These are phyloP conservation scores for Termitomyces sp. DNA, from an alignment of 768 basidiomycete species.

Conservation along the genomic window DNA sequence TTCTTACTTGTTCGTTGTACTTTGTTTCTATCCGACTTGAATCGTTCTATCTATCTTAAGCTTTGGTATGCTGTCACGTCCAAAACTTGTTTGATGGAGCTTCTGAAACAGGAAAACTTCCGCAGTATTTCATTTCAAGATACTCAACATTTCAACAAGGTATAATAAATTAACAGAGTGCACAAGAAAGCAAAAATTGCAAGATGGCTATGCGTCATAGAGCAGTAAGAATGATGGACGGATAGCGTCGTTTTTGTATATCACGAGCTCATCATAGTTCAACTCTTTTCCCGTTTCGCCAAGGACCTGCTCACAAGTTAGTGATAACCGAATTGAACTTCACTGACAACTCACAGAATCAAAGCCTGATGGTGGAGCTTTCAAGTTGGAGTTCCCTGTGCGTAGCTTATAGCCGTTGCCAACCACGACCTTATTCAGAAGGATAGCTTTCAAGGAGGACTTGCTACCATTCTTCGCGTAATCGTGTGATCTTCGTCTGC, in stretches of 20 bases:
- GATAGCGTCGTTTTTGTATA: conserved; percentile 68
- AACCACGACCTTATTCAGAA: conserved; percentile 72
- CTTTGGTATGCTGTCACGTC: background rate
- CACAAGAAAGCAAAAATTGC: background rate
- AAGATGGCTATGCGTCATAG: conserved; percentile 45
- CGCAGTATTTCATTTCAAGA: too few species aligned
- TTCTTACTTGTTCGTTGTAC: background rate
- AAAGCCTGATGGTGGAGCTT: conserved; percentile 55
- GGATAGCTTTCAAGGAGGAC: conserved; percentile 50
- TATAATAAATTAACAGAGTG: background rate
- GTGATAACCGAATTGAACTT: background rate
- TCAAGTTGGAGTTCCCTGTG: conserved; percentile 50
- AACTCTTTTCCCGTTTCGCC: conserved; percentile 63
- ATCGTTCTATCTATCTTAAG: background rate
- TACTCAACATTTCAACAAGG: background rate
- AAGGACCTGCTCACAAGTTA: conserved; percentile 41
- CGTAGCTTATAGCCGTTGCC: conserved; percentile 66
- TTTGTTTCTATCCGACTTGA: background rate
- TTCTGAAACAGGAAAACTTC: background rate
- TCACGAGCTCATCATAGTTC: conserved; percentile 69
- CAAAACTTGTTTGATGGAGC: background rate
- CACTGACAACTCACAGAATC: conserved; percentile 50
- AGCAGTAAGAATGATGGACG: conserved; percentile 67
- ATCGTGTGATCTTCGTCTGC: conserved; percentile 55
- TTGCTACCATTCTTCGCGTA: conserved; percentile 51